Conservation (phyloP, 768 basidiomycete genomes). For the Punctularia strigosozonata region DNA sequence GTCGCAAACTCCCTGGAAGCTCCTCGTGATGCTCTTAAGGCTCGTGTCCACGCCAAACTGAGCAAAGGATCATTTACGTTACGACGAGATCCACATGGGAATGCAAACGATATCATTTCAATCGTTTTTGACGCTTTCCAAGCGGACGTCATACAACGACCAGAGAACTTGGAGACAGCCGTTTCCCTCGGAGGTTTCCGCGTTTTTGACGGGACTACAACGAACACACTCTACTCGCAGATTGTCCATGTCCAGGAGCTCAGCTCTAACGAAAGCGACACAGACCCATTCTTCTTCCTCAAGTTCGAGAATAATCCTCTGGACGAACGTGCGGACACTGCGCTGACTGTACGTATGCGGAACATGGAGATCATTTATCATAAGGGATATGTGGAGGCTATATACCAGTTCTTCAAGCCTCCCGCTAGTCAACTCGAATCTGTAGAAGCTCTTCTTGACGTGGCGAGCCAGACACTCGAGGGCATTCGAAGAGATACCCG, state of each 20-base stretch:
- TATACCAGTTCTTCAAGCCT: constrained; percentile 86
- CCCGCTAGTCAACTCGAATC: constrained; percentile 93
- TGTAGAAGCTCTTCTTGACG: constrained; percentile 83
- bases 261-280: constrained; percentile 12
- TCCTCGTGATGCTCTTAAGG: constrained; percentile 71
- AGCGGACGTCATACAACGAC: constrained; percentile 74
- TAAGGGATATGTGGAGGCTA: constrained; percentile 83
- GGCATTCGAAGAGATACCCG: constrained; percentile 89
- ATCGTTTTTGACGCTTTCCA: constrained; percentile 80
- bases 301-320: constrained; percentile 90
- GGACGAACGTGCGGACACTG: constrained; percentile 85
- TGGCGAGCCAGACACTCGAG: constrained; percentile 87
- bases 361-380: constrained; percentile 98
- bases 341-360: constrained; percentile 79
- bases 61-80: constrained; percentile 83
- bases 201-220: constrained; percentile 87
- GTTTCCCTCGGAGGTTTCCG: constrained; percentile 78
- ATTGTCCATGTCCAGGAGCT: constrained; percentile 75
- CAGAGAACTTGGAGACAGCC: constrained; percentile 77
- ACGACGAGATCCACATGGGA: constrained; percentile 58
- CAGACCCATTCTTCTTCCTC: constrained; percentile 73
- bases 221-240: constrained; percentile 70
- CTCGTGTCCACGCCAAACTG: constrained; percentile 64
- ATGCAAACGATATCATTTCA: constrained; percentile 63
- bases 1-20: constrained; percentile 57